phyloP scores from a whole-genome alignment of 192 early-diverging fungal genomes.

The Rhizoclosmatium globosum region DNA sequence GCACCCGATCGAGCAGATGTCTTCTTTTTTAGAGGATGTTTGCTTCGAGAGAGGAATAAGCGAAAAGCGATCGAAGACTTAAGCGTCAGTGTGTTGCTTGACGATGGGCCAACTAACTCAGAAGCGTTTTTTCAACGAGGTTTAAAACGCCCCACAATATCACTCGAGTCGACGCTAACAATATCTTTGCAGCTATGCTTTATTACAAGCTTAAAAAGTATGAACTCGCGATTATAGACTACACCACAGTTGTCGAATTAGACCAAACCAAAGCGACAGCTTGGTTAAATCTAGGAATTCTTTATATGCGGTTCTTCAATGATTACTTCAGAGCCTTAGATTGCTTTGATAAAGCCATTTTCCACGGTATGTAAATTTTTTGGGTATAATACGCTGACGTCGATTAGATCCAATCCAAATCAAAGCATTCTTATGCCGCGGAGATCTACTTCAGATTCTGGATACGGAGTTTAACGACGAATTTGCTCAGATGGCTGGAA shows the following conservation, averaged over 20 bases:
- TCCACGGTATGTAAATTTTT: constrained; percentile 36
- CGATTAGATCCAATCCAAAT: constrained; percentile 53
- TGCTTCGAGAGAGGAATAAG: constrained; percentile 53
- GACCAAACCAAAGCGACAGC: constrained; percentile 48
- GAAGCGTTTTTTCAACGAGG: constrained; percentile 60
- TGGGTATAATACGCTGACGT: background rate
- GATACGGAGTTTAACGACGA: constrained; percentile 40
- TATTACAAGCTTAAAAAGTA: constrained; percentile 56
- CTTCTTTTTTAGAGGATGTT: constrained; percentile 59
- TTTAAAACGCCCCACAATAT: background rate
- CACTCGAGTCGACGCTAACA: background rate
- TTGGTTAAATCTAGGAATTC: constrained; percentile 55
- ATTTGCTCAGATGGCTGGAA: constrained; percentile 3
- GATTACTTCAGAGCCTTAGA: constrained; percentile 51
- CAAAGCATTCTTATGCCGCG: constrained; percentile 53
- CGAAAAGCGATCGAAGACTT: constrained; percentile 60
- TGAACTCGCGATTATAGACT: constrained; percentile 56
- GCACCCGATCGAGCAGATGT: constrained; percentile 47
- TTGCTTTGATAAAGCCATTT: constrained; percentile 55
- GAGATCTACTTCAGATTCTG: constrained; percentile 59
- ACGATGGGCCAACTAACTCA: constrained; percentile 44
- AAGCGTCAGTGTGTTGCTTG: constrained; percentile 55
- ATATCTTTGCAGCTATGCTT: constrained; percentile 40
- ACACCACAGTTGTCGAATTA: constrained; percentile 51
- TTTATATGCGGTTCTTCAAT: constrained; percentile 56